Percentiles rank a stretch among this genome's conserved stretches.
Evolutionary conservation across 495 filamentous ascomycete species (phyloP).

Genomic region (Aspergillus carlsbadensis): DNA sequence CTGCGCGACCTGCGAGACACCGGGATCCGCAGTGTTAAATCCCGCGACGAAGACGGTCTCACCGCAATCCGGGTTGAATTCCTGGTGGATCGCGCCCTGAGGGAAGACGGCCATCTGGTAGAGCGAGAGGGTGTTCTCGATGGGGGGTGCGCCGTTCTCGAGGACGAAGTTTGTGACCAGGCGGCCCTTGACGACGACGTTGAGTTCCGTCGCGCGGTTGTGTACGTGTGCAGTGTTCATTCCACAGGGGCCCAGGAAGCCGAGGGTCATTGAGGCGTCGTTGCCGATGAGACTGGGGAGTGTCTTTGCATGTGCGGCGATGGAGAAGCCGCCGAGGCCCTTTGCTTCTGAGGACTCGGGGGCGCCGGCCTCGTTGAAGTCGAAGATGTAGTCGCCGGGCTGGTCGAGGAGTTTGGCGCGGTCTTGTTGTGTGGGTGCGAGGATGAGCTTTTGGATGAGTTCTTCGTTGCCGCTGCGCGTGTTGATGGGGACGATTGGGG

Average conservation of each 20-base stretch:
- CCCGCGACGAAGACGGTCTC: slow-evolving; percentile 10
- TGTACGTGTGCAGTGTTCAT: slow-evolving; percentile 14
- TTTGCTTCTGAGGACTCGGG: neutral
- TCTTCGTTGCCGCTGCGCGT: slow-evolving; percentile 7
- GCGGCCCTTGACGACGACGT: slow-evolving; percentile 11
- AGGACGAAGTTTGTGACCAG: slow-evolving; percentile 11
- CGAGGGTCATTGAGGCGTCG: slow-evolving; percentile 9
- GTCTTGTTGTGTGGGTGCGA: slow-evolving; percentile 7
- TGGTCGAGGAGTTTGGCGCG: slow-evolving; percentile 8
- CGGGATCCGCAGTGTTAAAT: slow-evolving; percentile 7
- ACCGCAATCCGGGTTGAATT: slow-evolving; percentile 13
- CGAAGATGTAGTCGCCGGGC: slow-evolving; percentile 16
- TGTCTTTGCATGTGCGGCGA: slow-evolving; percentile 6
- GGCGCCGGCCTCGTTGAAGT: slow-evolving; percentile 2
- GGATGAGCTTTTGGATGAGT: slow-evolving; percentile 3
- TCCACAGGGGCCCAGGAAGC: slow-evolving; percentile 10
- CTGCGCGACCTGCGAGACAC: slow-evolving; percentile 10
- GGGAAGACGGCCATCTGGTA: slow-evolving; percentile 13
- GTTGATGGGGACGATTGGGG: slow-evolving; percentile 10
- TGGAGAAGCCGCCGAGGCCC: slow-evolving; percentile 1
- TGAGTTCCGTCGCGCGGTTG: slow-evolving; percentile 12
- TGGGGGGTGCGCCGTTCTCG: neutral
- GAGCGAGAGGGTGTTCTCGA: slow-evolving; percentile 3
- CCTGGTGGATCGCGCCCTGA: slow-evolving; percentile 9
- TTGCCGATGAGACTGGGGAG: slow-evolving; percentile 8